phyloP scores from a whole-genome alignment of 768 basidiomycete species.

The Podaxis sp. region DNA sequence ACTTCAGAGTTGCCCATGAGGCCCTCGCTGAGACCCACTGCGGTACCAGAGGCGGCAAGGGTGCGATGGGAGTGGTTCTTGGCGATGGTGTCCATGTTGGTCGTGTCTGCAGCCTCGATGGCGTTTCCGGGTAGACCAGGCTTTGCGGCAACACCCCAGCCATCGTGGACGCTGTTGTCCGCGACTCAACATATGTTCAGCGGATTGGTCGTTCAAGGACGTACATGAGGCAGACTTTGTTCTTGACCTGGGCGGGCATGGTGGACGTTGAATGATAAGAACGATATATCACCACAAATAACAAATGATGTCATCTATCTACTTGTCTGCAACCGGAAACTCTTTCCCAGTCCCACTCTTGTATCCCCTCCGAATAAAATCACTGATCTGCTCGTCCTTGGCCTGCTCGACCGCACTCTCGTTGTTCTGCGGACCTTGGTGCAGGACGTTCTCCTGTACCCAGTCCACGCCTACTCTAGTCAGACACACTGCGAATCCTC shows the following conservation, averaged over 20 bases:
- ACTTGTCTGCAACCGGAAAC: constrained; percentile 35
- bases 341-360: constrained; percentile 38
- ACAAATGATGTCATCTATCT: constrained; percentile 12
- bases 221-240: constrained; percentile 92
- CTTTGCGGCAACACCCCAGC: constrained; percentile 81
- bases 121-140: constrained; percentile 83
- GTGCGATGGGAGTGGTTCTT: constrained; percentile 71
- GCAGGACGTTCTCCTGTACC: constrained; percentile 37
- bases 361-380: constrained; percentile 33
- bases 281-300: background rate
- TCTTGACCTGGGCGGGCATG: constrained; percentile 50
- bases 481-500: background rate
- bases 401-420: constrained; percentile 42
- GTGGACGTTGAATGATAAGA: background rate
- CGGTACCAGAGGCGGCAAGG: constrained; percentile 84
- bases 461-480: constrained; percentile 34
- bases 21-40: constrained; percentile 90
- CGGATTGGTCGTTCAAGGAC: constrained; percentile 20
- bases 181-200: background rate
- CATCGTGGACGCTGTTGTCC: constrained; percentile 81
- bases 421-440: constrained; percentile 38
- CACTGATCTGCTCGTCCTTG: constrained; percentile 44
- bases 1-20: constrained; percentile 99
- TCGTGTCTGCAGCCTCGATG: constrained; percentile 80
- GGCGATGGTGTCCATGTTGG: constrained; percentile 87